Percentiles rank a stretch among this genome's conserved stretches.
These are phyloP conservation scores for Canariomyces notabilis DNA, from an alignment of 2,329 filamentous ascomycete genomes.

Conservation along the genomic window DNA sequence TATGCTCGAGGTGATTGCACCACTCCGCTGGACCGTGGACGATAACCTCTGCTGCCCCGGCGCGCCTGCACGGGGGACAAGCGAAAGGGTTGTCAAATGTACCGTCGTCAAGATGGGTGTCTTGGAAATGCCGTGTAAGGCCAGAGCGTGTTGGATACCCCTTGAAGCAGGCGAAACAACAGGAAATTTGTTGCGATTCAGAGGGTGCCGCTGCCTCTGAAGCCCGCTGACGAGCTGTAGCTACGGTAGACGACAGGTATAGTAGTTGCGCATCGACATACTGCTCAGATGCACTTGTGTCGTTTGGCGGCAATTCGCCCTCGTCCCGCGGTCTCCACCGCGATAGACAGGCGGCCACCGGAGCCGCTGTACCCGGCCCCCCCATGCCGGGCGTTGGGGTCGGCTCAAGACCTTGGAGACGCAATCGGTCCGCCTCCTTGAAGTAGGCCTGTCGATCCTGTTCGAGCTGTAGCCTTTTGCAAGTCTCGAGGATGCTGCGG, in stretches of 20 bases:
- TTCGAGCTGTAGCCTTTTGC: slow-evolving; percentile 10
- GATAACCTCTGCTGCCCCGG: slow-evolving; percentile 7
- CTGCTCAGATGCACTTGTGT: slow-evolving; percentile 4
- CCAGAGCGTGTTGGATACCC: slow-evolving; percentile 3
- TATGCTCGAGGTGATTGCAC: slow-evolving; percentile 13
- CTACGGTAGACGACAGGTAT: slow-evolving; percentile 7
- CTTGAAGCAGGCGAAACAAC: slow-evolving; percentile 12
- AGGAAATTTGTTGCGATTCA: slow-evolving; percentile 4
- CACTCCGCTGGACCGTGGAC: slow-evolving; percentile 5
- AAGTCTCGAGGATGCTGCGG: slow-evolving; percentile 6
- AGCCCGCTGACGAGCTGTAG: not conserved
- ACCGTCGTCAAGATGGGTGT: slow-evolving; percentile 9
- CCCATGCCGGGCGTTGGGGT: slow-evolving; percentile 3
- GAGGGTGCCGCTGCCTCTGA: slow-evolving; percentile 4
- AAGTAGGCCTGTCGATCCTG: slow-evolving; percentile 13
- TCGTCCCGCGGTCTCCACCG: not conserved
- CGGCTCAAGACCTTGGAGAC: slow-evolving; percentile 12
- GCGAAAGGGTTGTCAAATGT: slow-evolving; percentile 13
- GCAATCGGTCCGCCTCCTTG: slow-evolving; percentile 11
- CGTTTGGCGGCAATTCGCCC: not conserved
- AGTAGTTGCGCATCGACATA: slow-evolving; percentile 10
- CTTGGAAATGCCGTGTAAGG: slow-evolving; percentile 10
- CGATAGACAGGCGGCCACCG: slow-evolving; percentile 10
- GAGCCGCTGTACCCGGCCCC: slow-evolving; percentile 11
- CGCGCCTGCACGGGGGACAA: slow-evolving; percentile 7